A percentile compares a stretch with the other conserved stretches of the same genome.
phyloP scores from a whole-genome alignment of 805 yeast genomes.

The Metschnikowia matae region DNA sequence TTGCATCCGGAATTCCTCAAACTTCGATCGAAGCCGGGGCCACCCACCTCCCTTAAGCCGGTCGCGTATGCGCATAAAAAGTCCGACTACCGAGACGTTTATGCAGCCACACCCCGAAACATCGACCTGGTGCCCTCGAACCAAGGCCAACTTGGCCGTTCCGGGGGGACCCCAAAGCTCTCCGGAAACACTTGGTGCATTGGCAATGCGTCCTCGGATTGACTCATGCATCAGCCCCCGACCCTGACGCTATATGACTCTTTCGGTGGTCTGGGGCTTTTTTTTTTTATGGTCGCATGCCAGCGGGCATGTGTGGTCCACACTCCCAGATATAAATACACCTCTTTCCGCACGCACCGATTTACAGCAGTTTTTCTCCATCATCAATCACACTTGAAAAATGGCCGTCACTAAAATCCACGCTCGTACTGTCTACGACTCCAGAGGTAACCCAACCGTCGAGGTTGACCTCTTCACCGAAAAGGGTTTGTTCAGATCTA shows the following conservation, averaged over 20 bases:
- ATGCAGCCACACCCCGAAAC: background rate
- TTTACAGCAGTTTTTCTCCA: conserved; percentile 7
- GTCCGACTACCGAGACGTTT: conserved; percentile 16
- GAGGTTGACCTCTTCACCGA: conserved; percentile 95
- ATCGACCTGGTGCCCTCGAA: background rate
- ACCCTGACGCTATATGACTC: background rate
- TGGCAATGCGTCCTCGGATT: background rate
- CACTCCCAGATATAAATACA: conserved; percentile 15
- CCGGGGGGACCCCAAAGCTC: background rate
- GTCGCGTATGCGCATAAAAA: conserved; percentile 15
- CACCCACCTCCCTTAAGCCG: conserved; percentile 4
- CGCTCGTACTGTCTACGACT: conserved; percentile 98
- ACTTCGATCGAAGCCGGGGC: conserved; percentile 4
- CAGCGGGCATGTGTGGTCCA: conserved; percentile 23
- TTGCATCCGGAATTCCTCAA: conserved; percentile 4
- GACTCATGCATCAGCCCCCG: background rate
- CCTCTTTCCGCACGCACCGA: conserved; percentile 12
- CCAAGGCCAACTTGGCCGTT: background rate
- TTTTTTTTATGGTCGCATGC: conserved; percentile 4
- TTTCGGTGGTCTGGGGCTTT: background rate
- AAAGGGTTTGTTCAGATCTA: conserved; percentile 91
- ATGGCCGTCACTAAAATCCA: conserved; percentile 86
- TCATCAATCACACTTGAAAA: conserved; percentile 17
- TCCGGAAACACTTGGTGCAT: background rate
- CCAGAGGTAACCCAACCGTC: conserved; percentile 99